These are phyloP conservation scores for Favolaschia claudopus DNA, from an alignment of 768 basidiomycete species.

Conservation along the genomic window DNA sequence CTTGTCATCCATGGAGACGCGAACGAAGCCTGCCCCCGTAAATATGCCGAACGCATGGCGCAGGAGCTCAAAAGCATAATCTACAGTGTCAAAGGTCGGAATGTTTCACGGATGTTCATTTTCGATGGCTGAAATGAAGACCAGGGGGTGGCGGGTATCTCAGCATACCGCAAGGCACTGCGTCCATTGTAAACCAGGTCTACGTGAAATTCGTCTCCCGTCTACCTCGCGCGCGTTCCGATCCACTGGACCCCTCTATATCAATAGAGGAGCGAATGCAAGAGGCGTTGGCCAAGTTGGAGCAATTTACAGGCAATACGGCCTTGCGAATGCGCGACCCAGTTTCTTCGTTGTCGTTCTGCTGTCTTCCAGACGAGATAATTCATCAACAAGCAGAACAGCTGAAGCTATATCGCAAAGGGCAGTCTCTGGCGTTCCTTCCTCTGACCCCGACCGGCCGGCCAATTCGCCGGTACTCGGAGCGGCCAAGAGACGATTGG, in stretches of 20 bases:
- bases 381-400: conserved; percentile 59
- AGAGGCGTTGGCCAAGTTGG: conserved; percentile 59
- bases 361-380: conserved; percentile 61
- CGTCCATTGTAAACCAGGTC: conserved; percentile 70
- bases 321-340: conserved; percentile 60
- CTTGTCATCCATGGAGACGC: conserved; percentile 76
- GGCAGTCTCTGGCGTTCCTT: conserved; percentile 55
- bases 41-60: conserved; percentile 63
- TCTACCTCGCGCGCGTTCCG: conserved; percentile 57
- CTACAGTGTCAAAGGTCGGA: conserved; percentile 68
- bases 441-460: conserved; percentile 66
- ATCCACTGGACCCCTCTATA: conserved; percentile 46
- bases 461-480: conserved; percentile 66
- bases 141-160: conserved; percentile 64
- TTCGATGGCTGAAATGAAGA: background rate
- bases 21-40: conserved; percentile 59
- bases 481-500: conserved; percentile 67
- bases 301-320: conserved; percentile 56
- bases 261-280: conserved; percentile 58
- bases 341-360: conserved; percentile 72
- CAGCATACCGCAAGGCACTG: conserved; percentile 60
- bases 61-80: conserved; percentile 59
- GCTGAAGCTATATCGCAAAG: conserved; percentile 54
- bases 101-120: background rate
- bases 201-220: conserved; percentile 68